Base-by-base conservation (phyloP, 1,284 basidiomycete species). In the Violaceomyces palustris region DNA sequence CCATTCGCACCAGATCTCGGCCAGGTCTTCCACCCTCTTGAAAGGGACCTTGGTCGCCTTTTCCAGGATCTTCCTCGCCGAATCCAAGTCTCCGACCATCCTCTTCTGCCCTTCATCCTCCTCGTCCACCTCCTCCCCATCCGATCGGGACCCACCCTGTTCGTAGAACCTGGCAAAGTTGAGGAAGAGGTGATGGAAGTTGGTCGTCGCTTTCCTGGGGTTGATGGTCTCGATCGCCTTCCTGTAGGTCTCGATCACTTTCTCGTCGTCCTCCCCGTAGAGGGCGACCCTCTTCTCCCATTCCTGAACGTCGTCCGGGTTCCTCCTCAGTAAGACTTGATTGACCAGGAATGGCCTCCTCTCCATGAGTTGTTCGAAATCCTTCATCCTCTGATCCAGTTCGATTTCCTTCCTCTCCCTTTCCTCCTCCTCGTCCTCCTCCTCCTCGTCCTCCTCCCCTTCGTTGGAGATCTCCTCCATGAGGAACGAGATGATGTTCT, bases 1-100 rank as follows among this genome's bases (percentile, higher is more conserved):
- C 93, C 93, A 98, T 74, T 96, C 91, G 73, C 90, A 94, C 94
- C 94, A 99, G 12, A 97, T 82, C 74, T 98, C 94, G 0, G 94
- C 94, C 24, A 99, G 80, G 69, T 99, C 94, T 72, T 99, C 94
- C 4, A 99, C 92, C n/a, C 82, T 78, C 74, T 86, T 88, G 79
- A 91, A 97, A 60, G 88, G 87, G 32, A 96, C 83, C 61, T 88
- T 89, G 1, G 86, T 85, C 1, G 83, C 92, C 72, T 88, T 90
- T 70, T 97, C 91, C 18, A 97, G 78, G 31, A 98, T 86, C 76
- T 91, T 89, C 35, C 92, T 82, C 11, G 93, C 88, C 55, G 83
- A 86, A 22, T 84, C 83, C 4, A 97, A 74, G 69, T 97, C 89
- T 1, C 80, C 75, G 68, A 92, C 88, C 11, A 85, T 86, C 10